Evolutionary conservation across 306 rosid genomes (phyloP).

Genomic region (Rosa chinensis): DNA sequence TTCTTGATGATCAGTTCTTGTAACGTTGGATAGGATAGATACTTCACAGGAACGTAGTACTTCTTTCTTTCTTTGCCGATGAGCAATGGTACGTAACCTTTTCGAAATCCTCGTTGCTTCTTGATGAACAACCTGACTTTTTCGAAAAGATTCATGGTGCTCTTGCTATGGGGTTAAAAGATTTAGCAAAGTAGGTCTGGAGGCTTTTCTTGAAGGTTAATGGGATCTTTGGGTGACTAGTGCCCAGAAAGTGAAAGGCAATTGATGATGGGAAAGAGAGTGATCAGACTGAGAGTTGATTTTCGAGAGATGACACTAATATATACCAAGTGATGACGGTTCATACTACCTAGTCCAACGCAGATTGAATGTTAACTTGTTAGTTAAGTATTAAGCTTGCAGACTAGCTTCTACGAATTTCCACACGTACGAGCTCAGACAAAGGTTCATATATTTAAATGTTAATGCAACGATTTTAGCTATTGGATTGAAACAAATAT

Average conservation of each 20-base stretch:
- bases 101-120: neutral
- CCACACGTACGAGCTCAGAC: no score
- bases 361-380: neutral
- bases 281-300: neutral
- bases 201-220: neutral
- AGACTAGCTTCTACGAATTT: no score
- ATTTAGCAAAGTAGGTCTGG: neutral
- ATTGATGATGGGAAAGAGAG: neutral
- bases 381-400: neutral
- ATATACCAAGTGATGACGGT: neutral
- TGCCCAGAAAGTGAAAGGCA: neutral
- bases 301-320: no score
- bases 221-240: neutral
- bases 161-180: neutral
- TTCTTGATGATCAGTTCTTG: neutral
- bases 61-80: neutral
- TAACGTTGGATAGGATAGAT: neutral
- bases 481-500: no score
- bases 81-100: neutral
- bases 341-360: neutral
- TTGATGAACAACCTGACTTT: neutral
- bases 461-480: no score
- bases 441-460: no score
- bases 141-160: neutral
- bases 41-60: neutral